Percentiles rank a stretch among this genome's conserved stretches.
phyloP scores from a whole-genome alignment of 1,284 basidiomycete genomes.

The Boletus smithii region DNA sequence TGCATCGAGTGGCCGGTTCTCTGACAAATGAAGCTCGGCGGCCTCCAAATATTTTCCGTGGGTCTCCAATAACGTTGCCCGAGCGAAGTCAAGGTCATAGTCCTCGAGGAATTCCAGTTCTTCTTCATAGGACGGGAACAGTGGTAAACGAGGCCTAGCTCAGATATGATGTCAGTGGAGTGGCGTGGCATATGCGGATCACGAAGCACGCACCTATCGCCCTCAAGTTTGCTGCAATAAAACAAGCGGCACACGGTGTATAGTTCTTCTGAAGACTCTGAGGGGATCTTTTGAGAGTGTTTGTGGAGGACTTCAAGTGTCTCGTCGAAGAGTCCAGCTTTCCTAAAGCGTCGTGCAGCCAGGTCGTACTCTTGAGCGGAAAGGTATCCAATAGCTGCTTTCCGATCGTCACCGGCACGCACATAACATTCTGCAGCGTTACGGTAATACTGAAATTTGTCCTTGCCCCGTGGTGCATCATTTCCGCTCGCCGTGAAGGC shows the following conservation, averaged over 20 bases:
- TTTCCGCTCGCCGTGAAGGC: conserved; percentile 46
- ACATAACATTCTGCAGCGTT: conserved; percentile 55
- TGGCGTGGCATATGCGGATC: not conserved
- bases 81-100: conserved; percentile 50
- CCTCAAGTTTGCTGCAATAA: conserved; percentile 42
- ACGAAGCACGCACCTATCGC: conserved; percentile 28
- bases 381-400: conserved; percentile 47
- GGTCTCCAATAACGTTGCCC: conserved; percentile 47
- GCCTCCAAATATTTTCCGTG: conserved; percentile 48
- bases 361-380: conserved; percentile 43
- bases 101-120: conserved; percentile 57
- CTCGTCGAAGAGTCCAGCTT: conserved; percentile 50
- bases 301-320: conserved; percentile 46
- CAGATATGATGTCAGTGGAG: not conserved
- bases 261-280: conserved; percentile 40
- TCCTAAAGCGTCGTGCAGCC: conserved; percentile 48
- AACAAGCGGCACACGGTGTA: conserved; percentile 48
- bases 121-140: conserved; percentile 55
- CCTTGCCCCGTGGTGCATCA: conserved; percentile 25
- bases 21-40: conserved; percentile 50
- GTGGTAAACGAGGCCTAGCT: conserved; percentile 42
- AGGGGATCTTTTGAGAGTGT: conserved; percentile 34
- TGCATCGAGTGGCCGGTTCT: conserved; percentile 50
- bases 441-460: conserved; percentile 41
- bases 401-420: conserved; percentile 37